Conservation (phyloP, 768 basidiomycete species). For the Rickenella mellea region DNA sequence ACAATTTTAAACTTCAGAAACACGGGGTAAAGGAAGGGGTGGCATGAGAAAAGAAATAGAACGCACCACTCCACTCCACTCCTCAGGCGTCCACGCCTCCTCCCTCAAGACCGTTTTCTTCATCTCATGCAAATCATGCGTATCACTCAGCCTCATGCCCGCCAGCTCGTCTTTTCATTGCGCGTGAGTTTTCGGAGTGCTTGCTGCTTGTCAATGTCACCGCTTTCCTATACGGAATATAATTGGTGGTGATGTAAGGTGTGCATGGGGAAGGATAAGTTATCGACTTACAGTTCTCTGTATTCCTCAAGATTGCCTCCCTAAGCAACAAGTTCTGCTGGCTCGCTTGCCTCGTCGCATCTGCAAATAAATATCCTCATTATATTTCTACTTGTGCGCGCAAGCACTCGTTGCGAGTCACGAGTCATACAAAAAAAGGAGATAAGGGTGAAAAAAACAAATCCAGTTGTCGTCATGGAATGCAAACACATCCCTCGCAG, state of each 20-base stretch:
- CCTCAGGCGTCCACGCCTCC: constrained; percentile 39
- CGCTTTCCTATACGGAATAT: constrained; percentile 49
- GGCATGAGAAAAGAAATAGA: not conserved
- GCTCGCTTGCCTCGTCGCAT: constrained; percentile 65
- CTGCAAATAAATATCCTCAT: constrained; percentile 27
- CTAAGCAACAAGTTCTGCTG: constrained; percentile 70
- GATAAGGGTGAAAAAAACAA: too few relatives aligned
- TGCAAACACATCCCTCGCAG: constrained; percentile 57
- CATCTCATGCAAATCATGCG: constrained; percentile 52
- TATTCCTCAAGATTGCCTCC: constrained; percentile 87
- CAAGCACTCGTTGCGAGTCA: too few relatives aligned
- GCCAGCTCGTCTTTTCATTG: constrained; percentile 67
- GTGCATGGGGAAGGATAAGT: not conserved
- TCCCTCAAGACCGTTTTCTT: constrained; percentile 46
- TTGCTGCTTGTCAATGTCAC: constrained; percentile 83
- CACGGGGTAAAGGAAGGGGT: too few relatives aligned
- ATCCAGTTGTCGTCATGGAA: not conserved
- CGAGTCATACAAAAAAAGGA: too few relatives aligned
- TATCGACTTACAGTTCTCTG: constrained; percentile 51
- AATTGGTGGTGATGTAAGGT: not conserved
- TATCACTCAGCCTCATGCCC: constrained; percentile 60
- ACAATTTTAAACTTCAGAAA: too few relatives aligned
- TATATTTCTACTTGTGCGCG: too few relatives aligned
- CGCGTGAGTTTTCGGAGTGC: constrained; percentile 69
- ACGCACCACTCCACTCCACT: constrained; percentile 51